Conservation (phyloP, 495 filamentous ascomycete genomes). For the Hypoxylon lienhwacheense region DNA sequence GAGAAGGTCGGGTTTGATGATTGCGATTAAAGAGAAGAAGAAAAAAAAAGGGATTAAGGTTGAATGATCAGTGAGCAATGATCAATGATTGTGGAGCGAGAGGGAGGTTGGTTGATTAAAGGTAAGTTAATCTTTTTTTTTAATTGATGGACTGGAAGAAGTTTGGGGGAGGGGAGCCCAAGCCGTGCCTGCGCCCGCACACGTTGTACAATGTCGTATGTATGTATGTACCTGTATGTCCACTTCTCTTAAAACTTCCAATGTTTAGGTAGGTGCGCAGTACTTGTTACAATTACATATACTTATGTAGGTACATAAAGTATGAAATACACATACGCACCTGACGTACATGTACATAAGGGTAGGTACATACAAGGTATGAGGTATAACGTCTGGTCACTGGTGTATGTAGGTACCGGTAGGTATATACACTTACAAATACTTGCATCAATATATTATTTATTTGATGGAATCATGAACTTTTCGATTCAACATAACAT, state of each 20-base stretch:
- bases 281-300: too few relatives aligned
- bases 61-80: too few relatives aligned
- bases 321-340: too few relatives aligned
- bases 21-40: conserved; percentile 14
- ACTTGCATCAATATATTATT: too few relatives aligned
- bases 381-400: too few relatives aligned
- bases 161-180: conserved; percentile 27
- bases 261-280: not conserved
- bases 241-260: too few relatives aligned
- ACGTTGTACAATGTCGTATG: conserved; percentile 9
- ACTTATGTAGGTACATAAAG: too few relatives aligned
- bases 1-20: conserved; percentile 9
- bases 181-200: conserved; percentile 15
- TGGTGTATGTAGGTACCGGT: too few relatives aligned
- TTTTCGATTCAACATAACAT: too few relatives aligned
- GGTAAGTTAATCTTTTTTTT: conserved; percentile 23
- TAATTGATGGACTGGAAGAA: conserved; percentile 23
- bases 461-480: too few relatives aligned
- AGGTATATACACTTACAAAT: not conserved
- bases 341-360: too few relatives aligned
- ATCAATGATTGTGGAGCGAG: not conserved
- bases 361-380: not conserved
- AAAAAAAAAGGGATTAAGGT: too few relatives aligned
- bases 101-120: conserved; percentile 24
- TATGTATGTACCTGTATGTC: not conserved